Conservation (phyloP, 345 rosid genomes). For the Syzygium grande region DNA sequence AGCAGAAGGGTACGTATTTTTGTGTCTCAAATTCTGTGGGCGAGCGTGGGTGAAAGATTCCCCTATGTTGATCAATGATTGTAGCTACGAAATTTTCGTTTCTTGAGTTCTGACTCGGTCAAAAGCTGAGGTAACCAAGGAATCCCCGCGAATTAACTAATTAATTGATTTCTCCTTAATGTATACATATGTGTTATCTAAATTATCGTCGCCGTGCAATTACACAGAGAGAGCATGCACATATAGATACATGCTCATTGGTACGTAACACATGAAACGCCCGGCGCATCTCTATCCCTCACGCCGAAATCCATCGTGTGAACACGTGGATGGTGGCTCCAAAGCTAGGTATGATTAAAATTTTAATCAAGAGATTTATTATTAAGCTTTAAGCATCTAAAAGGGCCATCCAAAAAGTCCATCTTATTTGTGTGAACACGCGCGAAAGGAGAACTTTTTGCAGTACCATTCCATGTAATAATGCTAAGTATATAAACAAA, state of each 20-base stretch:
- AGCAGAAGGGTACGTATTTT: not conserved
- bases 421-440: not conserved
- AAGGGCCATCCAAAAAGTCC: not conserved
- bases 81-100: not conserved
- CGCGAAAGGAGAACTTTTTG: not conserved
- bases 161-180: not conserved
- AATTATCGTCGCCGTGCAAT: not conserved
- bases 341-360: not conserved
- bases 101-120: not conserved
- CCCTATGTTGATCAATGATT: not conserved
- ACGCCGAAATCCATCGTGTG: not conserved
- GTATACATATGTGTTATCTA: not conserved
- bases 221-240: not conserved
- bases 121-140: not conserved
- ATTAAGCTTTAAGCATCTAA: not conserved
- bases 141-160: not conserved
- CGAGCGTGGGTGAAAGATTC: not conserved
- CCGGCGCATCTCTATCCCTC: not conserved
- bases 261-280: not conserved
- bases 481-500: not conserved
- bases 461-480: not conserved
- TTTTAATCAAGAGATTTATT: not conserved
- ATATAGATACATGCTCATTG: not conserved
- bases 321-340: not conserved
- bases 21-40: not conserved